Evolutionary conservation across 805 yeast species (phyloP).

Genomic region (Candida odintsovae): DNA sequence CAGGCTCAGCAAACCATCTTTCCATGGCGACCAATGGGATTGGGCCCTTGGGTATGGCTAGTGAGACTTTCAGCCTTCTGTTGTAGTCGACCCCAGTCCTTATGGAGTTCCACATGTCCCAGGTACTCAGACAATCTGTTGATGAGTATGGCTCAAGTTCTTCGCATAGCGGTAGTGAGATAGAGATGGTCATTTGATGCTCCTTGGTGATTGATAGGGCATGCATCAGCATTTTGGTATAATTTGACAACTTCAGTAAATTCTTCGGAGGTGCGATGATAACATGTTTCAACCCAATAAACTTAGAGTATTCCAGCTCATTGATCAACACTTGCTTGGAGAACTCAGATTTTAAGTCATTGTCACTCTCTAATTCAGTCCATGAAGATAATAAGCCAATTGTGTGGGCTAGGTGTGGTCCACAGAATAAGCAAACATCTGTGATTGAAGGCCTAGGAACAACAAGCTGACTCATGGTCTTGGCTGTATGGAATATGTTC

Average conservation of each 20-base stretch:
- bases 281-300: slow-evolving; percentile 49
- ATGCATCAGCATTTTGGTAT: slow-evolving; percentile 37
- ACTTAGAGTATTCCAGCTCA: slow-evolving; percentile 54
- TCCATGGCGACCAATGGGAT: slow-evolving; percentile 45
- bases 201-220: slow-evolving; percentile 27
- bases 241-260: slow-evolving; percentile 43
- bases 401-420: slow-evolving; percentile 33
- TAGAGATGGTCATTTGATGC: slow-evolving; percentile 30
- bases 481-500: slow-evolving; percentile 30
- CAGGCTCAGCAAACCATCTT: slow-evolving; percentile 68
- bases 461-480: slow-evolving; percentile 15
- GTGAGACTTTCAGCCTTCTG: slow-evolving; percentile 56
- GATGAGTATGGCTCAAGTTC: slow-evolving; percentile 27
- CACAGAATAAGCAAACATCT: slow-evolving; percentile 39
- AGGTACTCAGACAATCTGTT: slow-evolving; percentile 48
- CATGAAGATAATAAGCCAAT: slow-evolving; percentile 62
- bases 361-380: slow-evolving; percentile 59
- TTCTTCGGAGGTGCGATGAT: slow-evolving; percentile 63
- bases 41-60: slow-evolving; percentile 62
- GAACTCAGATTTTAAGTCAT: slow-evolving; percentile 42
- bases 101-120: slow-evolving; percentile 73
- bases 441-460: slow-evolving; percentile 36
- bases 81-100: slow-evolving; percentile 51
- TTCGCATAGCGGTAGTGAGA: slow-evolving; percentile 45
- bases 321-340: slow-evolving; percentile 52